phyloP scores from a whole-genome alignment of 2,329 filamentous ascomycete genomes.

The Scytalidium sp. region DNA sequence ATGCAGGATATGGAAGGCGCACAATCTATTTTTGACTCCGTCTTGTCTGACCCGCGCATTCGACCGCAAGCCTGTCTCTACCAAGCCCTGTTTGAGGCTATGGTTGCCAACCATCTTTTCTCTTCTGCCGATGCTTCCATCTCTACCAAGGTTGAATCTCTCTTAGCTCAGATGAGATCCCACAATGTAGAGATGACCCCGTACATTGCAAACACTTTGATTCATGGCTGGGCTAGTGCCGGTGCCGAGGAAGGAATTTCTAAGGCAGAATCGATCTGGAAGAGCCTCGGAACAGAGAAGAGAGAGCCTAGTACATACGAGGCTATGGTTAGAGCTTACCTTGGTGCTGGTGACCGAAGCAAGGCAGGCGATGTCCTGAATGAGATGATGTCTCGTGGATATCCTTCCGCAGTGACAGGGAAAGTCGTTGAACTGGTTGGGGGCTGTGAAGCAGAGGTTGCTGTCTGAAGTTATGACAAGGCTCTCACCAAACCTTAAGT shows the following conservation, averaged over 20 bases:
- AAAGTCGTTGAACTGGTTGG: conserved; percentile 91
- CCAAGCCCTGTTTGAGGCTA: conserved; percentile 93
- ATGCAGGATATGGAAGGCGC: conserved; percentile 87
- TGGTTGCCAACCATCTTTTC: conserved; percentile 92
- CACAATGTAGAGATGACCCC: conserved; percentile 82
- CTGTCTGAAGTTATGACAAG: too few relatives aligned
- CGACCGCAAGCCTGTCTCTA: conserved; percentile 82
- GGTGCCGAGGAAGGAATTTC: conserved; percentile 65
- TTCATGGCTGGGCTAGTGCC: conserved; percentile 84
- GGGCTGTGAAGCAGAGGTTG: conserved; percentile 36
- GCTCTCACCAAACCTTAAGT: too few relatives aligned
- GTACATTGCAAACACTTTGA: conserved; percentile 97
- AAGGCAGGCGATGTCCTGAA: conserved; percentile 75
- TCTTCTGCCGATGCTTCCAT: conserved; percentile 51
- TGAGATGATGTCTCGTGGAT: conserved; percentile 88
- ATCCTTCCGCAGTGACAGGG: conserved; percentile 85
- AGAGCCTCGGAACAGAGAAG: conserved; percentile 70
- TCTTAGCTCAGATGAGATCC: conserved; percentile 73
- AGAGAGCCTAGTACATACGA: conserved; percentile 98
- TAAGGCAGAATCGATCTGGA: conserved; percentile 77
- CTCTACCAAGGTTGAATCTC: conserved; percentile 42
- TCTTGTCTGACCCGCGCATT: conserved; percentile 65
- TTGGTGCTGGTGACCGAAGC: conserved; percentile 77
- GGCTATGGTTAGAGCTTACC: conserved; percentile 92
- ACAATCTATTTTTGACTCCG: conserved; percentile 75